These are phyloP conservation scores for Lactifluus echinatus DNA, from an alignment of 768 basidiomycete species.

Conservation along the genomic window DNA sequence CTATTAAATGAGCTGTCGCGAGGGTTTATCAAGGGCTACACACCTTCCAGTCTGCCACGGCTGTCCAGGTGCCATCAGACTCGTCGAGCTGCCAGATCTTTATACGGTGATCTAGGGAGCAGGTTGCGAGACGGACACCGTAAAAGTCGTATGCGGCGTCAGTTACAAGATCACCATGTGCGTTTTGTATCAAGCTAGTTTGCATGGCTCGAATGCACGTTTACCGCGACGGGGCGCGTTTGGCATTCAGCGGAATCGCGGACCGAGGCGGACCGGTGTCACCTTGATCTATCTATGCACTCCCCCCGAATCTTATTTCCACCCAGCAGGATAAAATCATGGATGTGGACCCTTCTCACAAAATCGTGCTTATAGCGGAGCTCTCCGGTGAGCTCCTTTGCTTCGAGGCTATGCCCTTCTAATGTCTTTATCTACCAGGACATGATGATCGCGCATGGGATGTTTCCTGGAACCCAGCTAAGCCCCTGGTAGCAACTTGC, in stretches of 20 bases:
- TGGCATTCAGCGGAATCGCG: background rate
- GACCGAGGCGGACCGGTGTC: background rate
- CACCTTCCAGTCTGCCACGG: conserved; percentile 90
- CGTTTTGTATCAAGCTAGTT: conserved; percentile 68
- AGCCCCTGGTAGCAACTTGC: conserved; percentile 82
- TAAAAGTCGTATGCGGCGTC: conserved; percentile 90
- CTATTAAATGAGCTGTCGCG: background rate
- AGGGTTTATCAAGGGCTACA: conserved; percentile 18
- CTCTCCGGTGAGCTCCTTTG: background rate
- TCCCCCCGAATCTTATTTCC: background rate
- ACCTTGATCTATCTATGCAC: background rate
- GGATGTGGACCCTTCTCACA: conserved; percentile 11
- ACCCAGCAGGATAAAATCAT: background rate
- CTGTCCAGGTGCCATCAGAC: conserved; percentile 59
- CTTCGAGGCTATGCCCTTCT: background rate
- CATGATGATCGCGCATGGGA: conserved; percentile 86
- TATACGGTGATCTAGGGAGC: conserved; percentile 78
- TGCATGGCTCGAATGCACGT: conserved; percentile 48
- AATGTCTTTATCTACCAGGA: conserved; percentile 29
- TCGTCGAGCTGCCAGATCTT: conserved; percentile 83
- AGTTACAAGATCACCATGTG: conserved; percentile 74
- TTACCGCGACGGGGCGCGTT: background rate
- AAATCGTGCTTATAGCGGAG: background rate
- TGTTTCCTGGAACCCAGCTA: conserved; percentile 79
- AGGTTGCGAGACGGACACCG: conserved; percentile 72